A percentile compares a stretch with the other conserved stretches of the same genome.
Evolutionary conservation across 2,329 filamentous ascomycete genomes (phyloP).

Genomic region (Botrytis sinoallii): DNA sequence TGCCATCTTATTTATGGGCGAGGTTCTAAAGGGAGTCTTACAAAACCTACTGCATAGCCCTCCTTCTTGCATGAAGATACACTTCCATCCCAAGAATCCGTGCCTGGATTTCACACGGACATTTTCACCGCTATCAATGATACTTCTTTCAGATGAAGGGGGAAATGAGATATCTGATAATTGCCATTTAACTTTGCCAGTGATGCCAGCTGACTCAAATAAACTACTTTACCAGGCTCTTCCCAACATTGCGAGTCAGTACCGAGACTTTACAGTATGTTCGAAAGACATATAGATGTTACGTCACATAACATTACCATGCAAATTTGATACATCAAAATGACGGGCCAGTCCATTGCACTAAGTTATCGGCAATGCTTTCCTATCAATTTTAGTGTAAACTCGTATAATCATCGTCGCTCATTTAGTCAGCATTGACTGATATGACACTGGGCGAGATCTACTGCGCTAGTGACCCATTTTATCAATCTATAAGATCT

Average conservation of each 20-base stretch:
- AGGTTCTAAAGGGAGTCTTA: no score
- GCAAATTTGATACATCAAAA: neutral
- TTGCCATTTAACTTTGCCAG: neutral
- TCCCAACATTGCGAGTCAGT: neutral
- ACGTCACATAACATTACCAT: neutral
- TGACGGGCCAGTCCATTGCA: neutral
- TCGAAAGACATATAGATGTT: neutral
- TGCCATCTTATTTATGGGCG: neutral
- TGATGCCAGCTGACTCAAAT: neutral
- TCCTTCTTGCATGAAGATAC: neutral
- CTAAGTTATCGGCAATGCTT: neutral
- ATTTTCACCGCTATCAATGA: neutral
- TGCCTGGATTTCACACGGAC: neutral
- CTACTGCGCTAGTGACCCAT: neutral
- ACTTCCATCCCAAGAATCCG: neutral
- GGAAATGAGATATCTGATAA: neutral
- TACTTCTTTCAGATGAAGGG: neutral
- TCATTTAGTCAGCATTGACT: no score
- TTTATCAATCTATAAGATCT: slow-evolving; percentile 3
- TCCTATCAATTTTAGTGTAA: neutral
- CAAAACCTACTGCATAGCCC: neutral
- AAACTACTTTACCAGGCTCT: neutral
- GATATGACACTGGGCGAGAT: neutral
- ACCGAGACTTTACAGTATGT: neutral
- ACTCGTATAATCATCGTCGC: neutral